Evolutionary conservation across 306 rosid genomes (phyloP).

Genomic region (Begonia loranthoides): DNA sequence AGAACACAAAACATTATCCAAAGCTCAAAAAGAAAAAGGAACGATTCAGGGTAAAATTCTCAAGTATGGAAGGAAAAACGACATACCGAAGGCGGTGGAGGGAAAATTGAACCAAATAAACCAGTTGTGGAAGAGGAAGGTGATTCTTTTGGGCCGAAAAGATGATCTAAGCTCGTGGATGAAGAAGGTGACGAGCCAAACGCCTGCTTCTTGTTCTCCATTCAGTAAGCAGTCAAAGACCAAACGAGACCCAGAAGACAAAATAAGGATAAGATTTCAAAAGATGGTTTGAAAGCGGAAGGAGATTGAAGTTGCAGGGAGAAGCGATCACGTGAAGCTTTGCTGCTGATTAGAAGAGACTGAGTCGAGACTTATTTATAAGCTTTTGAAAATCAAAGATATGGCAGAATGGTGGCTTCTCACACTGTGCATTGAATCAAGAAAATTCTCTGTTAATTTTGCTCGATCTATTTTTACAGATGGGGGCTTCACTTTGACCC

Average conservation of each 20-base stretch:
- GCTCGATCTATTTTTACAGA: not conserved
- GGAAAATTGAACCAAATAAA: slow-evolving; percentile 55
- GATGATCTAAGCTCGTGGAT: slow-evolving; percentile 36
- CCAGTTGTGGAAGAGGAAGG: slow-evolving; percentile 27
- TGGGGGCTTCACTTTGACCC: not conserved
- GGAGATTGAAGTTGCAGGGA: not conserved
- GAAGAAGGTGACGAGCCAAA: slow-evolving; percentile 33
- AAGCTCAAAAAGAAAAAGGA: slow-evolving; percentile 3
- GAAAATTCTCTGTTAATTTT: not conserved
- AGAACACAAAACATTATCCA: slow-evolving; percentile 1
- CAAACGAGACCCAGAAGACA: not conserved
- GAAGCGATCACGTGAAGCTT: not conserved
- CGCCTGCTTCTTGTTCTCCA: slow-evolving; percentile 40
- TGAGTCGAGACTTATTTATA: no score
- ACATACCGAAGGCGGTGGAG: slow-evolving; percentile 51
- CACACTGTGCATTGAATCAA: not conserved
- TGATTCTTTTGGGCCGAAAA: slow-evolving; percentile 58
- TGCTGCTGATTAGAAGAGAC: not conserved
- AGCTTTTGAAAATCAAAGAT: no score
- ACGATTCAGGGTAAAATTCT: not conserved
- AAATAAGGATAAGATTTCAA: not conserved
- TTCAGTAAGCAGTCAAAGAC: not conserved
- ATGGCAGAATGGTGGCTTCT: no score
- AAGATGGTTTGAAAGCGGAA: not conserved
- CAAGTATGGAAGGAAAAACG: not conserved